Base-by-base conservation (phyloP, 352 stramenopile genomes). In the Phytophthora ramorum region DNA sequence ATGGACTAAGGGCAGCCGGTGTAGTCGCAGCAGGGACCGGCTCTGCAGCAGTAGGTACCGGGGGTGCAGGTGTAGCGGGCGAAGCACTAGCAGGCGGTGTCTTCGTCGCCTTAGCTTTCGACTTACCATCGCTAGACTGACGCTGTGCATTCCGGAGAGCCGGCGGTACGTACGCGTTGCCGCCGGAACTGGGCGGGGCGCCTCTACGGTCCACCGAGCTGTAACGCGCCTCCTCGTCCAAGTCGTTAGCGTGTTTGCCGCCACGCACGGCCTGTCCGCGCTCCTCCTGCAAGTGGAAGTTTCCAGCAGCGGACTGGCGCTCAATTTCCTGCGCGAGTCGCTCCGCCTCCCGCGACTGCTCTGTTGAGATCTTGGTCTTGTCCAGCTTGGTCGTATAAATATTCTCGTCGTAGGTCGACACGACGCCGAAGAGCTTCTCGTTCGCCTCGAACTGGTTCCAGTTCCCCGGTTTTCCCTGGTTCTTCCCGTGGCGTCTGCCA, bases 391-490 rank as follows among this genome's bases (percentile, higher is more conserved):
- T 99, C 2, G 97, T 99, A 86, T 99, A 99, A 35, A 99, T 73
- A 82, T 98, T 99, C 74, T 99, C 97, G 72, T 99, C 97, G 66
- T 95, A 99, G 8, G 83, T 91, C 35, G 93, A 96, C 47, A 94
- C 92, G 49, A 99, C 96, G 68, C 97, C 96, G 74, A 99, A 99
- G 34, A 98, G 82, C 69, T 97, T 92, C 69, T 98, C 82, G 72
- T 99, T 99, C 7, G 92, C 95, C 61, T 98, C 88, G 65, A 99
- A 99, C 79, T 99, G 97, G 85, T 99, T 97, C 96, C 96, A 99
- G 1, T 44, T 44, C 2, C 52, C 70, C 2, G 57, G 28, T 9
- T 72, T 72, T 16, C 57, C 69, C 71, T 90, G 58, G 6, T 62
- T 74, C 59, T 72, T 72, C 20, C 59, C 34, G 17, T 60, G 73